Evolutionary conservation across 495 filamentous ascomycete species (phyloP), one percentile per base, ranked within the genome.

Genomic region (Margaritispora aquatica): DNA sequence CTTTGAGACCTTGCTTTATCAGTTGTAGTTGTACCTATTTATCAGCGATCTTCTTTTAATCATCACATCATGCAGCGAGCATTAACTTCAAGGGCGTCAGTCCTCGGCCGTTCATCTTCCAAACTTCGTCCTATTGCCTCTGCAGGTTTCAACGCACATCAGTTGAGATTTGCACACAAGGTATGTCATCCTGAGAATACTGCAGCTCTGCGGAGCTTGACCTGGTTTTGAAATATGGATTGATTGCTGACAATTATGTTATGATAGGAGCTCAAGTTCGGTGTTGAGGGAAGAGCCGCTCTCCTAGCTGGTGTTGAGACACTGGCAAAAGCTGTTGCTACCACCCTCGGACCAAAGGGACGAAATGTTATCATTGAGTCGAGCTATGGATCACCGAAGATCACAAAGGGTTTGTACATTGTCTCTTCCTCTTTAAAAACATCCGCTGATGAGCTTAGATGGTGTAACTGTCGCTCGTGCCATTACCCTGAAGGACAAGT

Each of bases 321-420:
- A 60, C 85, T 98, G 47, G 92, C 95, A 64, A 95, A 88, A 78
- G 94, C 94, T 57, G 94, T 98, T 57, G 89, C 94, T 46, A 96
- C 95, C 59, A 98, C 94, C 60, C 82, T 98, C 41, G 94, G 94
- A 55, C 94, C 94, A 65, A 98, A 98, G 83, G 94, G 94, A 71
- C 86, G 94, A 66, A 97, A 97, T 80, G 94, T 98, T 61, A 71
- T 98, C 66, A 98, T 98, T 60, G 94, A 98, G 79, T 96, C 93
- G 50, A 86, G 88, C 76, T 98, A 96, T 71, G 95, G 95, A 69
- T 95, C 94, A 50, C 94, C 94, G 62, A 98, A 97, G 82, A 98
- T 98, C 75, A 98, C 94, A 69, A 98, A 98, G 81, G 94, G 93
- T 96, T 81, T 13, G 62, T 63, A 17, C 22, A n/a, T n/a, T n/a